A percentile compares a stretch with the other conserved stretches of the same genome.
phyloP scores from a whole-genome alignment of 2,329 filamentous ascomycete species.

The Metarhizium robertsii region DNA sequence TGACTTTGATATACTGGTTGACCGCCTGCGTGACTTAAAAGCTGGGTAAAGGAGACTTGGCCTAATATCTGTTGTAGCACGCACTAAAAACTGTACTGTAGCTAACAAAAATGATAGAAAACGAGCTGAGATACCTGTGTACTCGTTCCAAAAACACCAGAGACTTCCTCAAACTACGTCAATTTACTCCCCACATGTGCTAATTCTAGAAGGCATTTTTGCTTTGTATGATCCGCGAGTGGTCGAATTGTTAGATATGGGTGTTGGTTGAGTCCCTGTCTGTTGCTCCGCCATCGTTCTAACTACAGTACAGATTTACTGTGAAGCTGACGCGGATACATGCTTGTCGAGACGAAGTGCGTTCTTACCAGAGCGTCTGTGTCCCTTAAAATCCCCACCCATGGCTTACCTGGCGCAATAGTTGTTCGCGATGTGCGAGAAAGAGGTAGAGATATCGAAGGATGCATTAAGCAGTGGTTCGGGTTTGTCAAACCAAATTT shows the following conservation, averaged over 20 bases:
- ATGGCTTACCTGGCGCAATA: conserved; percentile 22
- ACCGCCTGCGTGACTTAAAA: conserved; percentile 75
- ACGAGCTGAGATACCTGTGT: conserved; percentile 83
- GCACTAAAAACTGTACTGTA: background rate
- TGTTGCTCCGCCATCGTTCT: background rate
- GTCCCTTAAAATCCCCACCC: background rate
- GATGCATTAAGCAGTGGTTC: conserved; percentile 98
- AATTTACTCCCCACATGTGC: conserved; percentile 92
- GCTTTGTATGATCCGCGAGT: conserved; percentile 84
- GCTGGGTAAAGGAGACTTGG: conserved; percentile 56
- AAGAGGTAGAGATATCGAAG: conserved; percentile 83
- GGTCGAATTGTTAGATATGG: conserved; percentile 81
- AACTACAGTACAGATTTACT: conserved; percentile 61
- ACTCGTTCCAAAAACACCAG: conserved; percentile 89
- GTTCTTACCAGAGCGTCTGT: conserved; percentile 17
- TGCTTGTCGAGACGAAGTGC: conserved; percentile 81
- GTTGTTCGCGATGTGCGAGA: conserved; percentile 83
- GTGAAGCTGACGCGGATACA: conserved; percentile 89
- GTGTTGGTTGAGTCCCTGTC: conserved; percentile 38
- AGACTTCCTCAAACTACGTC: conserved; percentile 70
- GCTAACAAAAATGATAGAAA: conserved; percentile 41
- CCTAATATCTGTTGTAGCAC: background rate
- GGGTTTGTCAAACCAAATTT: conserved; percentile 94
- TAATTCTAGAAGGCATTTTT: conserved; percentile 93
- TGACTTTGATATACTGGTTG: conserved; percentile 83